These are phyloP conservation scores for Trypanosoma lewisi DNA, from an alignment of 208 protist species.

Conservation along the genomic window DNA sequence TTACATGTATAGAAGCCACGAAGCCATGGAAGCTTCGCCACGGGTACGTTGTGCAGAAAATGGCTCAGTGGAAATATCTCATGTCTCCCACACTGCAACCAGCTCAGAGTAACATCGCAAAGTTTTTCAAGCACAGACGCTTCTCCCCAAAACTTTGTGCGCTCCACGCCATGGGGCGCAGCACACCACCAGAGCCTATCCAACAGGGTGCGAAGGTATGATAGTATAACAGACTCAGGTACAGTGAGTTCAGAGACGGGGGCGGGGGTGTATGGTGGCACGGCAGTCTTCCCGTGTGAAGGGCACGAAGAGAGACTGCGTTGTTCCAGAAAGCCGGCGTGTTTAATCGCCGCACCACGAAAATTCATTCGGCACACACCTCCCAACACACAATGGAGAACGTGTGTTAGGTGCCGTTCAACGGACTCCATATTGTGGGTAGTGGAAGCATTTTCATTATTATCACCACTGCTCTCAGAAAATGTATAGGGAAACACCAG, in stretches of 20 bases:
- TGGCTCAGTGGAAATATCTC: conserved; percentile 40
- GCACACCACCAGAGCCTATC: conserved; percentile 28
- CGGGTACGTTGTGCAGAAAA: conserved; percentile 55
- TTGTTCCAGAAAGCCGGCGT: conserved; percentile 44
- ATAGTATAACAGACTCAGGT: conserved; percentile 39
- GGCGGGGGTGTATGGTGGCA: no score
- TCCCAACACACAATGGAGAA: conserved; percentile 37
- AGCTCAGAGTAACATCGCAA: conserved; percentile 28
- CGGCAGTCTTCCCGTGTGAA: no score
- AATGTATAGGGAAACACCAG: conserved; percentile 25
- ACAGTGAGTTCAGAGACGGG: conserved; percentile 27
- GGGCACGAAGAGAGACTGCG: conserved; percentile 17
- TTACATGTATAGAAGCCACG: conserved; percentile 47
- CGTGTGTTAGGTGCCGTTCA: conserved; percentile 20
- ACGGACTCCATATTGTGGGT: not conserved
- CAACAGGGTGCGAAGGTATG: conserved; percentile 49
- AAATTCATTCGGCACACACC: conserved; percentile 50
- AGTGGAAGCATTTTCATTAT: no score
- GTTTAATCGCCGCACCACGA: conserved; percentile 52
- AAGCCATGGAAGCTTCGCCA: conserved; percentile 67
- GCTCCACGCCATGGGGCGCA: not conserved
- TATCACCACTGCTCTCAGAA: not conserved
- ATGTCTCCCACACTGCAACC: conserved; percentile 45
- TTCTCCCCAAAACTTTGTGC: conserved; percentile 45
- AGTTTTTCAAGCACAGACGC: conserved; percentile 33